Percentiles rank a stretch among this genome's conserved stretches.
Evolutionary conservation across 768 basidiomycete species (phyloP).

Genomic region (Ramaria sp.): DNA sequence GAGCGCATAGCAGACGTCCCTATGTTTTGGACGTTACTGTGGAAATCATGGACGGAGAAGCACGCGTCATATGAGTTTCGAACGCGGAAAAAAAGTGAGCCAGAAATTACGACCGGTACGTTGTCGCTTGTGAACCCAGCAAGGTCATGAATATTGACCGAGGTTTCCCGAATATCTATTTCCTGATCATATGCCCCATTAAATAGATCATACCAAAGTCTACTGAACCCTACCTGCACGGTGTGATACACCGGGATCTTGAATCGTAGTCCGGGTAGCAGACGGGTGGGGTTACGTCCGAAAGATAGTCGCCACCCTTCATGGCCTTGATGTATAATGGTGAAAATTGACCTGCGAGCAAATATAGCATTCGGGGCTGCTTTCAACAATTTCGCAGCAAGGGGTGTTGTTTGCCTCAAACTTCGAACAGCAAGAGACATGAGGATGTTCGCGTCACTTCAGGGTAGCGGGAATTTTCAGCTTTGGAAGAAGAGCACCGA

Average conservation of each 20-base stretch:
- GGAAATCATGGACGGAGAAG: slow-evolving; percentile 39
- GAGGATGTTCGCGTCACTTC: no score
- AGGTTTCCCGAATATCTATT: neutral
- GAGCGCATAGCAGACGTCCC: slow-evolving; percentile 47
- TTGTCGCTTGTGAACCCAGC: slow-evolving; percentile 11
- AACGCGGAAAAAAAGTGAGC: slow-evolving; percentile 45
- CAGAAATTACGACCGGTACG: slow-evolving; percentile 42
- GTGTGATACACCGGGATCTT: slow-evolving; percentile 37
- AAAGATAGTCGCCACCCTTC: slow-evolving; percentile 44
- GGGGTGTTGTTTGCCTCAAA: neutral
- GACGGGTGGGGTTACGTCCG: slow-evolving; percentile 33
- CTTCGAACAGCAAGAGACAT: neutral
- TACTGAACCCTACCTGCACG: slow-evolving; percentile 17
- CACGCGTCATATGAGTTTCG: slow-evolving; percentile 43
- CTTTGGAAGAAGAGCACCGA: no score
- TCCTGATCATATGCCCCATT: slow-evolving; percentile 22
- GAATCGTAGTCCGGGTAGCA: slow-evolving; percentile 35
- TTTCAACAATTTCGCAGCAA: neutral
- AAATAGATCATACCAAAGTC: neutral
- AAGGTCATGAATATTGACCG: neutral
- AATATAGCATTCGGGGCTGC: neutral
- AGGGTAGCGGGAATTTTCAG: no score
- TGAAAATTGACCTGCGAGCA: slow-evolving; percentile 27
- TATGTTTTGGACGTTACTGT: slow-evolving; percentile 38
- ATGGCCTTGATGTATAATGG: slow-evolving; percentile 40